Evolutionary conservation across 2,329 filamentous ascomycete genomes (phyloP).

Genomic region (Aspergillus latus): DNA sequence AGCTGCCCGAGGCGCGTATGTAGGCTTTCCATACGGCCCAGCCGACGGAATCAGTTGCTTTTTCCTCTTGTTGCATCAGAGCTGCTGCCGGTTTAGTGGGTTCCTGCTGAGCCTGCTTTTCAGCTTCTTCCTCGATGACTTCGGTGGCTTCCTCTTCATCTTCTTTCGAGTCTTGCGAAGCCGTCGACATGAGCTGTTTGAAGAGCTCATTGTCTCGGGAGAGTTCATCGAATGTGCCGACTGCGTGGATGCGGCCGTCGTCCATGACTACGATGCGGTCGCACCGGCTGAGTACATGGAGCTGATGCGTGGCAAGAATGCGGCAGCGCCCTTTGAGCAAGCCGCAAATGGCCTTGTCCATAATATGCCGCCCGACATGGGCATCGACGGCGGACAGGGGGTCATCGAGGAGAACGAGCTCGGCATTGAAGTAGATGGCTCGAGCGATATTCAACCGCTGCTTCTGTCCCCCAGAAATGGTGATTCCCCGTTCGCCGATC

Average conservation of each 20-base stretch:
- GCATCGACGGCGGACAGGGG: constrained; percentile 57
- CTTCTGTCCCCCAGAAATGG: constrained; percentile 92
- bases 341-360: constrained; percentile 90
- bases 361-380: constrained; percentile 69
- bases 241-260: constrained; percentile 74
- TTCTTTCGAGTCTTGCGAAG: constrained; percentile 58
- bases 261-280: constrained; percentile 95
- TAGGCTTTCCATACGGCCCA: constrained; percentile 80
- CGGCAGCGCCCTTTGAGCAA: constrained; percentile 85
- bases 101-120: background rate
- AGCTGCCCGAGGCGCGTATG: constrained; percentile 67
- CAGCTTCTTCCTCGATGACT: constrained; percentile 6
- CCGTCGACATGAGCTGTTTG: constrained; percentile 77
- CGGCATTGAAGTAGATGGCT: constrained; percentile 65
- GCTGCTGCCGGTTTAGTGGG: constrained; percentile 23
- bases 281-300: constrained; percentile 87
- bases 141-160: constrained; percentile 37
- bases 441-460: constrained; percentile 92
- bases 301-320: constrained; percentile 89
- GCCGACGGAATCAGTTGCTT: constrained; percentile 72
- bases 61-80: constrained; percentile 52
- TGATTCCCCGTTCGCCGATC: constrained; percentile 94
- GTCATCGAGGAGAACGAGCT: constrained; percentile 65
- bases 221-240: constrained; percentile 86
- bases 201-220: constrained; percentile 79